Base-by-base conservation (phyloP, 805 yeast genomes). In the Starmerella bombicola region DNA sequence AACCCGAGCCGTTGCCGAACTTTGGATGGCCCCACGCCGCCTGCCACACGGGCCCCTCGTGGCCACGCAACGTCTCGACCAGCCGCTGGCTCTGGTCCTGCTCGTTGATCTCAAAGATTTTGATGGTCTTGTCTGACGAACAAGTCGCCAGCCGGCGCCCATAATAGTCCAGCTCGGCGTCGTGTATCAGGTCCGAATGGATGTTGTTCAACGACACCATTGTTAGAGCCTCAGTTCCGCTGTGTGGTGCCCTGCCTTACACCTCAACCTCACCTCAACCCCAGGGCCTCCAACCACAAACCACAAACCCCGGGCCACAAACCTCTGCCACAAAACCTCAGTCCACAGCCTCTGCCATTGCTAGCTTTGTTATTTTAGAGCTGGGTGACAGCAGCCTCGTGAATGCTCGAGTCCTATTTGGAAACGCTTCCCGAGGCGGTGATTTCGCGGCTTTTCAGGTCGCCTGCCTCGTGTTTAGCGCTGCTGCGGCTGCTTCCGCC, bases 31-130 rank as follows among this genome's bases (percentile, higher is more conserved):
- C 97, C 98, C 98, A 91, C 40, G 83, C 75, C 17, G 85, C 93
- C 64, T 88, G 95, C 98, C 98, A 91, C 35, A 91, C 96, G 10
- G 98, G 97, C 25, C 97, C 98, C 48, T 85, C 95, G 61, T 91
- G 98, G 26, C 65, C 96, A 36, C 73, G 69, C 48, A 91, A 67
- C 1, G 97, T 86, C 51, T 85, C 95, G 16, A 80, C 70, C 38
- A 85, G 68, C 57, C 71, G 79, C 61, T 84, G 88, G 55, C 68
- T 73, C 34, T 83, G 93, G 29, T 88, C 91, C 37, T 82, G 88
- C 35, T 47, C 51, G 40, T 41, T 33, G 33, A 88, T 77, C 51
- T 86, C 95, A 61, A 84, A 91, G 43, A 91, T 78, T 65, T 86
- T 84, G 65, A 88, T 80, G n/a, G 94, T 80, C 58, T 83, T 84